Evolutionary conservation across 257 asterid genomes (phyloP).

Genomic region (Echium plantagineum): DNA sequence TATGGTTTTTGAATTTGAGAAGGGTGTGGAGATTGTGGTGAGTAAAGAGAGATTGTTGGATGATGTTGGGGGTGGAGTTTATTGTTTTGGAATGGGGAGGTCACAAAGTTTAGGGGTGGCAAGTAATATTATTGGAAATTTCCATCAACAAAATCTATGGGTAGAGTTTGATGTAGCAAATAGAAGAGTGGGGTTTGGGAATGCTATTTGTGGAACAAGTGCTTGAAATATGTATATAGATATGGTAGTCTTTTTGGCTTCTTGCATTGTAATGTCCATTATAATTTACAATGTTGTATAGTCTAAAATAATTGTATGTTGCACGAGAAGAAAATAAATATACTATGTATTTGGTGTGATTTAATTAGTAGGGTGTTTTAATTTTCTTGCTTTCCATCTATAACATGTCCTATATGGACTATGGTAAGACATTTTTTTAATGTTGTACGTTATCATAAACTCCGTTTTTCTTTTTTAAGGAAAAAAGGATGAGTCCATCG

Average conservation of each 20-base stretch:
- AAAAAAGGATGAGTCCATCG: too few relatives aligned
- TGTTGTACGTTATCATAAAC: too few relatives aligned
- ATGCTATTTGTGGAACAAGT: conserved; percentile 43
- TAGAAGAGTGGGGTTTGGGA: conserved; percentile 58
- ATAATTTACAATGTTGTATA: conserved; percentile 5
- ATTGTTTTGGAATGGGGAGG: conserved; percentile 62
- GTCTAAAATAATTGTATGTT: background rate
- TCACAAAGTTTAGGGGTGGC: conserved; percentile 60
- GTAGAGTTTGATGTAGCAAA: conserved; percentile 64
- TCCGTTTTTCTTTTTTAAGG: too few relatives aligned
- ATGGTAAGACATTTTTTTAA: too few relatives aligned
- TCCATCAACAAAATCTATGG: conserved; percentile 82
- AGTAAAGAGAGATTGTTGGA: conserved; percentile 36
- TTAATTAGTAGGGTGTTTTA: background rate
- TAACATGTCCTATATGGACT: too few relatives aligned
- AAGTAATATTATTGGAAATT: conserved; percentile 68
- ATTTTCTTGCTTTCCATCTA: background rate
- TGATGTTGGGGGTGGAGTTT: conserved; percentile 49
- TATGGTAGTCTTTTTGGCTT: background rate
- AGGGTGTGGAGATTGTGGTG: conserved; percentile 42
- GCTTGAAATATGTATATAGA: background rate
- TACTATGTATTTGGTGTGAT: background rate
- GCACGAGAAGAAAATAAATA: background rate
- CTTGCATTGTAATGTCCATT: conserved; percentile 12
- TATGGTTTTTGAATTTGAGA: conserved; percentile 44